phyloP scores from a whole-genome alignment of 768 basidiomycete species.

The Coprinellus aureogranulatus region DNA sequence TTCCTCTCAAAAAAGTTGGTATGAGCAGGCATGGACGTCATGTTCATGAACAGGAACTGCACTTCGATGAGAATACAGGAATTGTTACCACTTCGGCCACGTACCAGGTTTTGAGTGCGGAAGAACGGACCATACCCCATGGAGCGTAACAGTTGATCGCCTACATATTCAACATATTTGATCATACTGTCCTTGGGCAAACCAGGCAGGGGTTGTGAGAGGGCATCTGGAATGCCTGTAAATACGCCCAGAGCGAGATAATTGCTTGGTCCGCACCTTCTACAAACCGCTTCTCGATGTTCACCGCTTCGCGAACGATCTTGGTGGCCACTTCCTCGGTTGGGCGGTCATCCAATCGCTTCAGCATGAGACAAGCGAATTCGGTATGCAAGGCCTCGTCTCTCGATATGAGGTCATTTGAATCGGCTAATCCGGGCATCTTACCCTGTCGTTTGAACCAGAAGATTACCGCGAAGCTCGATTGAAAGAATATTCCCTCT shows the following conservation, averaged over 20 bases:
- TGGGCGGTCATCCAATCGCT: background rate
- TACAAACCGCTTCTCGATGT: constrained; percentile 4
- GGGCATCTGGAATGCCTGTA: background rate
- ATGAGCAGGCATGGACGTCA: too few species aligned
- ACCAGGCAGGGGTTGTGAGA: background rate
- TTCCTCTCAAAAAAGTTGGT: too few species aligned
- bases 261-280: background rate
- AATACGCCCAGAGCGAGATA: background rate
- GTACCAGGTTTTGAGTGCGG: too few species aligned
- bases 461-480: constrained; percentile 75
- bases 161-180: background rate
- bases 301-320: constrained; percentile 1
- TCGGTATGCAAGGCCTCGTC: constrained; percentile 86
- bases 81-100: too few species aligned
- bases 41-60: too few species aligned
- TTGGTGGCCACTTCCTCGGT: background rate
- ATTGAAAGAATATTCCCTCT: constrained; percentile 82
- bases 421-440: constrained; percentile 81
- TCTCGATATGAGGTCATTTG: constrained; percentile 80
- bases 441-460: constrained; percentile 82
- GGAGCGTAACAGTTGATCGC: background rate
- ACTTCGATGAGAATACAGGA: too few species aligned
- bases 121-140: background rate
- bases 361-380: constrained; percentile 71
- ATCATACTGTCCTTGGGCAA: background rate